Evolutionary conservation across 495 filamentous ascomycete genomes (phyloP), one percentile per base, ranked within the genome.

Genomic region (Penicillium malachiteum): DNA sequence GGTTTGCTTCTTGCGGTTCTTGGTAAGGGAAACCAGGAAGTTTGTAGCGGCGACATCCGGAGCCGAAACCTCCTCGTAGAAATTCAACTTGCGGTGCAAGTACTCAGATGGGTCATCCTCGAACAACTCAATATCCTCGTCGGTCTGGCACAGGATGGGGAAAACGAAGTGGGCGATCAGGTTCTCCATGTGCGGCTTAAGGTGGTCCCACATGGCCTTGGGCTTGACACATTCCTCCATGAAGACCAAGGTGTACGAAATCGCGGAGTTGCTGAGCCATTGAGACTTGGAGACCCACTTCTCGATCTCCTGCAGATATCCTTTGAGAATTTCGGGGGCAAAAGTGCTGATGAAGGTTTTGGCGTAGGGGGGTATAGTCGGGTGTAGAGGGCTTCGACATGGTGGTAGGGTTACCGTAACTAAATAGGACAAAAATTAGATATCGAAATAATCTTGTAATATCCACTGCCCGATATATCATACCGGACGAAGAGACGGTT

Each of bases 221-320:
- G 95, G 95, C 69, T 95, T 94, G 60, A 97, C 90, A 70, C 94
- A 96, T 72, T 97, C 94, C 66, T 97, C 94, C 65, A 98, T 78
- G 74, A 92, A 98, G 52, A 91, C 84, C 60, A 97, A 79, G 4
- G 90, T 97, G 74, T 93, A 91, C 3, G 91, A 93, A 53, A 97
- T 79, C 52, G 91, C 94, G 12, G 91, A 86, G 66, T 92, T 91
- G 82, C 91, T 96, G 56, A 98, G 81, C 94, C 93, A 98, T 55
- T 85, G 81, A n/a, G 86, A 86, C 73, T 96, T 97, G 33, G 86
- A 84, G 33, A 97, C 92, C 92, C 93, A 98, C 65, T 94, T 91
- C 68, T 98, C 95, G 62, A 97, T 89, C 73, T 97, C 89, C 56
- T 84, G 78, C 47, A 98, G 80, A 66, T 98, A 98, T 21, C 87